Percentiles rank a stretch among this genome's conserved stretches.
Evolutionary conservation across 352 stramenopile genomes (phyloP).

Genomic region (Globisporangium polare): DNA sequence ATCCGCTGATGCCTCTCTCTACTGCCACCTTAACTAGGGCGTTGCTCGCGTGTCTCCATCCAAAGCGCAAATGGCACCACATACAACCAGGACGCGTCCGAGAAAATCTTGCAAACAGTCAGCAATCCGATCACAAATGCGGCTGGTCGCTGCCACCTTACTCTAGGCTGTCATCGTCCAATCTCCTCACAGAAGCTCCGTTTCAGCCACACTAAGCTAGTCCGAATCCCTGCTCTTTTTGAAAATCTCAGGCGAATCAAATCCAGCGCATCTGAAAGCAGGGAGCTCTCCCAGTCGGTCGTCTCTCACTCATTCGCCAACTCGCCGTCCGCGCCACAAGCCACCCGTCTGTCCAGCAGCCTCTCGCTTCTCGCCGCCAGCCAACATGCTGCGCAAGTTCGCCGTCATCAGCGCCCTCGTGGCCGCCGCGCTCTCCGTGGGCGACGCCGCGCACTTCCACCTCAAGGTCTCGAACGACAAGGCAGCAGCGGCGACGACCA

Average conservation of each 20-base stretch:
- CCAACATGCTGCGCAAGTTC: conserved; percentile 17
- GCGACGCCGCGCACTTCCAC: conserved; percentile 15
- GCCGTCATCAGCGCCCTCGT: conserved; percentile 10
- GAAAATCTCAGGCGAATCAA: conserved; percentile 4
- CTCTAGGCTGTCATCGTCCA: background rate
- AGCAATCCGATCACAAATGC: background rate
- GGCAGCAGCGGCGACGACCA: background rate
- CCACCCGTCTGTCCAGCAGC: background rate
- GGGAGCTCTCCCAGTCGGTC: background rate
- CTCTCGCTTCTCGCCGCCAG: background rate
- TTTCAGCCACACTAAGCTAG: too few species aligned
- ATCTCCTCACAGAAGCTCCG: background rate
- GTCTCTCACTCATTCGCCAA: background rate
- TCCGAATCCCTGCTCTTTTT: too few species aligned
- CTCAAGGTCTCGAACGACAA: conserved; percentile 13
- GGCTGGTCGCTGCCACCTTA: background rate
- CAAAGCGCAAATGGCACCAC: too few species aligned
- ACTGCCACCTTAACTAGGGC: background rate
- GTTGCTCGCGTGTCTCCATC: too few species aligned
- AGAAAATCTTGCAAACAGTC: too few species aligned
- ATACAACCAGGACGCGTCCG: too few species aligned
- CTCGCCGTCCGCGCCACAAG: background rate
- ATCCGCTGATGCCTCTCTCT: background rate
- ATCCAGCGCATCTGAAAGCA: conserved; percentile 5
- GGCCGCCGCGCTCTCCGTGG: conserved; percentile 13